Percentiles rank a stretch among this genome's conserved stretches.
Evolutionary conservation across 1,284 basidiomycete genomes (phyloP).

Genomic region (Heterobasidion irregulare): DNA sequence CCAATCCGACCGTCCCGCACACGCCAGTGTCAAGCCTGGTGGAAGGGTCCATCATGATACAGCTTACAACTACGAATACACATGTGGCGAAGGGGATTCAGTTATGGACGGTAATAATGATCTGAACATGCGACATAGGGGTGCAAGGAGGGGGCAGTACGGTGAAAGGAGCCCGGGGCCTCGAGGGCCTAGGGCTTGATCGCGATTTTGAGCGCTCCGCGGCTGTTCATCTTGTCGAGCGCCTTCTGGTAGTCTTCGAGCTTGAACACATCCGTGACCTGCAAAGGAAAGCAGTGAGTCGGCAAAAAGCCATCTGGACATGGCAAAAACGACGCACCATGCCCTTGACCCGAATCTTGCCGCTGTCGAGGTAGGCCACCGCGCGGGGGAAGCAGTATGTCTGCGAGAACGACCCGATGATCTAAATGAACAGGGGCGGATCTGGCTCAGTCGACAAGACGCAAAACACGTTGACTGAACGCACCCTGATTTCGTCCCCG

Average conservation of each 20-base stretch:
- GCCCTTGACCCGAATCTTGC: slow-evolving; percentile 58
- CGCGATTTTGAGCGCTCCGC: slow-evolving; percentile 60
- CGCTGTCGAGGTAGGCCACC: slow-evolving; percentile 50
- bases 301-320: background rate
- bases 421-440: slow-evolving; percentile 19
- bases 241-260: slow-evolving; percentile 76
- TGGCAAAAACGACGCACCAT: slow-evolving; percentile 43
- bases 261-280: slow-evolving; percentile 68
- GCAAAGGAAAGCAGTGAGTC: background rate
- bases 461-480: slow-evolving; percentile 5
- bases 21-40: too few species aligned
- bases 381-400: slow-evolving; percentile 56
- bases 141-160: too few species aligned
- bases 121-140: too few species aligned
- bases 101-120: too few species aligned
- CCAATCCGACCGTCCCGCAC: too few species aligned
- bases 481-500: slow-evolving; percentile 46
- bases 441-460: background rate
- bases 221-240: slow-evolving; percentile 77
- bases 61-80: background rate
- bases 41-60: too few species aligned
- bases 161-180: background rate
- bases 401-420: slow-evolving; percentile 55
- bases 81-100: background rate
- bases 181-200: slow-evolving; percentile 38